These are phyloP conservation scores for Sarcomyxa edulis DNA, from an alignment of 768 basidiomycete species.

Conservation along the genomic window DNA sequence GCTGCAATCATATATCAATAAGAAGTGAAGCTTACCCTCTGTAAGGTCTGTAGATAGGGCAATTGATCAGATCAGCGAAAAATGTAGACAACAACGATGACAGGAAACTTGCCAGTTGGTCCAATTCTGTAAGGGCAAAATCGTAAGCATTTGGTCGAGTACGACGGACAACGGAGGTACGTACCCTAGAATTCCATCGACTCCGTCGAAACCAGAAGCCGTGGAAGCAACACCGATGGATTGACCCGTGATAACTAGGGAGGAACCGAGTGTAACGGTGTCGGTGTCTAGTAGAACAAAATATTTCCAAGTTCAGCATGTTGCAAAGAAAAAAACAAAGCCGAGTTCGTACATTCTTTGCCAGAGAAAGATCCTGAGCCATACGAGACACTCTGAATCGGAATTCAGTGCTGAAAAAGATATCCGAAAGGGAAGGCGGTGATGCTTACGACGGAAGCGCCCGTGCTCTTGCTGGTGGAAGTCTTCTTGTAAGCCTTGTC, in stretches of 20 bases:
- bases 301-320: not conserved
- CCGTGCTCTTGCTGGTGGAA: slow-evolving; percentile 24
- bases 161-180: slow-evolving; percentile 3
- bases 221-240: slow-evolving; percentile 40
- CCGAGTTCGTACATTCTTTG: slow-evolving; percentile 8
- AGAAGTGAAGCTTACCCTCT: slow-evolving; percentile 18
- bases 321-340: not conserved
- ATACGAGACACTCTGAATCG: slow-evolving; percentile 33
- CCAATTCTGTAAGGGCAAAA: slow-evolving; percentile 39
- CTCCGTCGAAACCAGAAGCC: slow-evolving; percentile 24
- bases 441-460: slow-evolving; percentile 8
- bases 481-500: slow-evolving; percentile 26
- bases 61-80: too few species aligned
- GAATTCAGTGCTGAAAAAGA: not conserved
- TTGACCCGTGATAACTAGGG: slow-evolving; percentile 34
- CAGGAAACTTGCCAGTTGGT: too few species aligned
- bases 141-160: not conserved
- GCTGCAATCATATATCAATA: not conserved
- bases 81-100: too few species aligned
- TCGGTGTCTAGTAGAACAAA: slow-evolving; percentile 29
- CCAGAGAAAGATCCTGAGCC: slow-evolving; percentile 41
- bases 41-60: slow-evolving; percentile 39
- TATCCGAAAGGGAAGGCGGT: not conserved
- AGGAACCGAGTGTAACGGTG: slow-evolving; percentile 30
- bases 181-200: slow-evolving; percentile 50